These are phyloP conservation scores for Gaeumannomyces tritici DNA, from an alignment of 2,329 filamentous ascomycete species.

Conservation along the genomic window DNA sequence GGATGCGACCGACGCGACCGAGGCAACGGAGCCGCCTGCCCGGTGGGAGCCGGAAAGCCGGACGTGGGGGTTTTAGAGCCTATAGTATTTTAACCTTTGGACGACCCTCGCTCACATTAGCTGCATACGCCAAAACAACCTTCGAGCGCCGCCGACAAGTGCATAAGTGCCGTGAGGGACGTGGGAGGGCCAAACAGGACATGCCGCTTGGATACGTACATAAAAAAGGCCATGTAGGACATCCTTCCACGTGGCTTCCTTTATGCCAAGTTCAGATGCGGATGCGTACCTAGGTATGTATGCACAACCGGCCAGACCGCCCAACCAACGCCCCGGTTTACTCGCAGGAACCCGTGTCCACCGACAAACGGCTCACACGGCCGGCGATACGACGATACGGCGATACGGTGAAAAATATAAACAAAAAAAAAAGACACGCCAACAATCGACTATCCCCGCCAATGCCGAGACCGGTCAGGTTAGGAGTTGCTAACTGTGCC, in stretches of 20 bases:
- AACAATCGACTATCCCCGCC: too few species aligned
- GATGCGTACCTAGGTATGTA: not conserved
- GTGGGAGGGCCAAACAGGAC: too few species aligned
- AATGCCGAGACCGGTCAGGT: not conserved
- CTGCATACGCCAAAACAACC: not conserved
- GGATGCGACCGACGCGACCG: not conserved
- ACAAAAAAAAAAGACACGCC: not conserved
- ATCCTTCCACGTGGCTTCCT: not conserved
- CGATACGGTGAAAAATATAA: too few species aligned
- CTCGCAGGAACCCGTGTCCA: too few species aligned
- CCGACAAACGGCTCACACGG: not conserved
- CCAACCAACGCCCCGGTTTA: not conserved
- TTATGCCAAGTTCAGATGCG: not conserved
- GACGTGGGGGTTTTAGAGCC: not conserved
- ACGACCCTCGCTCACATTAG: not conserved
- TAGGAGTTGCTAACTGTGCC: too few species aligned
- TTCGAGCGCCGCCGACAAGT: not conserved
- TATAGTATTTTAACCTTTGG: not conserved
- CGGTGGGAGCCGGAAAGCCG: too few species aligned
- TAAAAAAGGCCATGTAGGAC: not conserved
- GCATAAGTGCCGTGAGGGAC: not conserved
- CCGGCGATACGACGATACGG: not conserved
- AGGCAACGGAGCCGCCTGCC: too few species aligned
- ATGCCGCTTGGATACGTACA: not conserved
- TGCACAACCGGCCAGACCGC: too few species aligned